These are phyloP conservation scores for Choanephora cucurbitarum DNA, from an alignment of 371 early-diverging fungal genomes.

Conservation along the genomic window DNA sequence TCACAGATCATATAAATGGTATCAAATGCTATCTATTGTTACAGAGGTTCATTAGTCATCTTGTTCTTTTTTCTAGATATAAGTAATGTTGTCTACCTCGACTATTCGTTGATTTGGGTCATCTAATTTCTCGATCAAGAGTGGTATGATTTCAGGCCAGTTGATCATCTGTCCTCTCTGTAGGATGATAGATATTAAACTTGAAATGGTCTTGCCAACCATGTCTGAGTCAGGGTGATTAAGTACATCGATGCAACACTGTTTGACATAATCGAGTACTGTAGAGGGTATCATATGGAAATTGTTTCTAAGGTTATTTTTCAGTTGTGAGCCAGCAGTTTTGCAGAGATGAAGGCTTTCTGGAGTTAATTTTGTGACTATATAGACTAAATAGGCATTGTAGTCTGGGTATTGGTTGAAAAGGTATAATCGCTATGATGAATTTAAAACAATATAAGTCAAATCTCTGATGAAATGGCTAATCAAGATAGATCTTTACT, in stretches of 20 bases:
- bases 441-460: too few relatives aligned
- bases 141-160: slow-evolving; percentile 73
- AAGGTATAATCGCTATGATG: slow-evolving; percentile 65
- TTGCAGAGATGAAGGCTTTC: slow-evolving; percentile 47
- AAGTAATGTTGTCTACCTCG: slow-evolving; percentile 50
- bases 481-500: too few relatives aligned
- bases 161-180: slow-evolving; percentile 56
- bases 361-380: slow-evolving; percentile 61
- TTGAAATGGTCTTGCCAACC: slow-evolving; percentile 34
- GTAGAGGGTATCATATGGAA: slow-evolving; percentile 51
- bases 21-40: slow-evolving; percentile 66
- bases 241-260: slow-evolving; percentile 57
- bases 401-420: slow-evolving; percentile 79
- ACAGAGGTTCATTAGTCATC: too few relatives aligned
- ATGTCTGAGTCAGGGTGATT: slow-evolving; percentile 45
- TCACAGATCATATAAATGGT: slow-evolving; percentile 86
- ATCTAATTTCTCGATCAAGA: slow-evolving; percentile 66
- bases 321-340: slow-evolving; percentile 80
- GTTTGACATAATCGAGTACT: slow-evolving; percentile 70
- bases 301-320: slow-evolving; percentile 69
- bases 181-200: slow-evolving; percentile 78
- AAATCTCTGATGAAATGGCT: too few relatives aligned
- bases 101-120: slow-evolving; percentile 55
- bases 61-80: background rate
- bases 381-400: slow-evolving; percentile 77